Evolutionary conservation across 2,329 filamentous ascomycete genomes (phyloP), one percentile per base, ranked within the genome.

Genomic region (Hymenoscyphus occultus): DNA sequence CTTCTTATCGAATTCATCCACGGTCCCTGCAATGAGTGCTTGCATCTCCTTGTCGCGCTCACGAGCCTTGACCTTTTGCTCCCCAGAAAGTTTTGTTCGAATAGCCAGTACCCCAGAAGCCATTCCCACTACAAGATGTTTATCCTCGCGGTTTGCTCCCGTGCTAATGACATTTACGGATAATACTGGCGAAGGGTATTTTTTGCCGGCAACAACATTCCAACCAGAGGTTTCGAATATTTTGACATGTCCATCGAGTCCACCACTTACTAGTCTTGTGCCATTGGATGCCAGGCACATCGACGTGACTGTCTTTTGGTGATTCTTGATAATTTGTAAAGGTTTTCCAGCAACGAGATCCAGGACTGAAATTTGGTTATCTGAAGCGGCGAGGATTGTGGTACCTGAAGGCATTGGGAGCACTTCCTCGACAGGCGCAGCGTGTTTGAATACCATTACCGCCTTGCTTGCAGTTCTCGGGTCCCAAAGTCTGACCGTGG

Each of bases 221-320:
- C 95, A 99, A 60, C 87, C 89, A 0, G 88, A 89, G 0, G 93
- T 97, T 79, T 98, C 94, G 73, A 96, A 98, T 48, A 99, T 87
- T 80, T 99, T 99, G 80, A 98, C 89, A 78, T 98, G 95, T 10
- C 95, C 96, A 77, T 99, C 95, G 57, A 99, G 83, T 22, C 90
- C 93, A 77, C 93, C 95, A 69, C 90, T 93, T 62, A 99, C 85
- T 64, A 99, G 83, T 60, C 95, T 87, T 60, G 87, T 87, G 58
- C 91, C 91, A 71, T 90, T 86, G 56, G 92, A 93, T 7, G 93
- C 93, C 40, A 96, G 81, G 61, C 90, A 89, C 63, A 99, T 83
- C 7, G 90, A 89, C 0, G 95, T 98, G 66, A 99, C 93, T 0
- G 95, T 97, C 86, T 98, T 99, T 76, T 99, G 95, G 78, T 99